phyloP scores from a whole-genome alignment of 495 filamentous ascomycete species.

The Penicillium soppii region DNA sequence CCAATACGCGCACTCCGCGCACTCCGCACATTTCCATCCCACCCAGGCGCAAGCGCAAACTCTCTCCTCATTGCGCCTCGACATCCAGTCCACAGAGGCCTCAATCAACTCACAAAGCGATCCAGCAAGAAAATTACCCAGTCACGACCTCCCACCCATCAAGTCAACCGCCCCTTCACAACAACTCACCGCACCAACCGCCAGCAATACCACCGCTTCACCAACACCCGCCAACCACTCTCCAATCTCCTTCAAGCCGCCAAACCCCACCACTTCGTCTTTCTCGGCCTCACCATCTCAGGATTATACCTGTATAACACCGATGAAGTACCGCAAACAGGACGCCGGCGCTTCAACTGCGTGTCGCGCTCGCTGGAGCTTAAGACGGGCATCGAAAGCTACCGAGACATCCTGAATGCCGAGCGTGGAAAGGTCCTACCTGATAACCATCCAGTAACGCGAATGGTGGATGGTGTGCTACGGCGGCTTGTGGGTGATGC shows the following conservation, averaged over 20 bases:
- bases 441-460: constrained; percentile 47
- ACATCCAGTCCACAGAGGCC: no score
- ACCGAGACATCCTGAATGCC: constrained; percentile 49
- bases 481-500: constrained; percentile 59
- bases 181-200: constrained; percentile 9
- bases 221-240: constrained; percentile 13
- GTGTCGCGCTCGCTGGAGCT: constrained; percentile 57
- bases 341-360: constrained; percentile 80
- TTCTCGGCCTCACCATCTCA: constrained; percentile 28
- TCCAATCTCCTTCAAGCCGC: constrained; percentile 15
- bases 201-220: constrained; percentile 34
- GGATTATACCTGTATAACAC: constrained; percentile 70
- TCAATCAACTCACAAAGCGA: no score
- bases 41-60: no score
- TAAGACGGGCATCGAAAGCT: constrained; percentile 50
- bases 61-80: no score
- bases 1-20: no score
- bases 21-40: no score
- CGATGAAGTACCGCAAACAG: constrained; percentile 76
- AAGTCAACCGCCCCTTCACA: constrained; percentile 19
- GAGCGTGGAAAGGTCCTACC: constrained; percentile 50
- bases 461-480: constrained; percentile 67
- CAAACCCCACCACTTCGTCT: constrained; percentile 35
- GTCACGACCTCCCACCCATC: background rate
- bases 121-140: background rate